Evolutionary conservation across 352 stramenopile genomes (phyloP).

Genomic region (Salisapilia sapeloensis): DNA sequence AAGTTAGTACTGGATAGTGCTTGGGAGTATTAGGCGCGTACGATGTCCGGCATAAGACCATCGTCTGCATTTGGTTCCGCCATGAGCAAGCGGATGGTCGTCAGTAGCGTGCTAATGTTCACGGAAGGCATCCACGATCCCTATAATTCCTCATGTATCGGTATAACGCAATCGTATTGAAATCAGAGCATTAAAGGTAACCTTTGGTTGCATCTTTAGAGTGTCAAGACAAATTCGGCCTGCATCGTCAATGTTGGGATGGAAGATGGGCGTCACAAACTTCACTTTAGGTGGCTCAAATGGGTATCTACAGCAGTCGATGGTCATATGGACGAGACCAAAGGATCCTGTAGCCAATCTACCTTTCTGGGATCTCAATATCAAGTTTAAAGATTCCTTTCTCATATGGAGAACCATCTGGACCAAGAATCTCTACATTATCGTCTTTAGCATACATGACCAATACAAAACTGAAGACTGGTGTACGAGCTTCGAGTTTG

Average conservation of each 20-base stretch:
- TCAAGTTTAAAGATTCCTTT: slow-evolving; percentile 54
- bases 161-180: background rate
- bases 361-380: slow-evolving; percentile 60
- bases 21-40: slow-evolving; percentile 6
- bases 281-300: slow-evolving; percentile 71
- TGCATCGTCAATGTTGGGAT: slow-evolving; percentile 74
- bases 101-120: slow-evolving; percentile 82
- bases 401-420: slow-evolving; percentile 69
- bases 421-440: slow-evolving; percentile 51
- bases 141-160: slow-evolving; percentile 9
- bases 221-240: slow-evolving; percentile 84
- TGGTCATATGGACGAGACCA: too few relatives aligned
- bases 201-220: slow-evolving; percentile 84
- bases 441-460: background rate
- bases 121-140: slow-evolving; percentile 85
- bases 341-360: background rate
- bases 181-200: slow-evolving; percentile 1
- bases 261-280: slow-evolving; percentile 69
- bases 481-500: slow-evolving; percentile 55
- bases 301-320: slow-evolving; percentile 56
- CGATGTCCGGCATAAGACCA: slow-evolving; percentile 81
- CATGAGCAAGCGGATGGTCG: slow-evolving; percentile 83
- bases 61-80: slow-evolving; percentile 83
- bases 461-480: background rate
- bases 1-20: too few relatives aligned